Evolutionary conservation across 306 rosid species (phyloP), one percentile per base, ranked within the genome.

Genomic region (Lotus japonicus): DNA sequence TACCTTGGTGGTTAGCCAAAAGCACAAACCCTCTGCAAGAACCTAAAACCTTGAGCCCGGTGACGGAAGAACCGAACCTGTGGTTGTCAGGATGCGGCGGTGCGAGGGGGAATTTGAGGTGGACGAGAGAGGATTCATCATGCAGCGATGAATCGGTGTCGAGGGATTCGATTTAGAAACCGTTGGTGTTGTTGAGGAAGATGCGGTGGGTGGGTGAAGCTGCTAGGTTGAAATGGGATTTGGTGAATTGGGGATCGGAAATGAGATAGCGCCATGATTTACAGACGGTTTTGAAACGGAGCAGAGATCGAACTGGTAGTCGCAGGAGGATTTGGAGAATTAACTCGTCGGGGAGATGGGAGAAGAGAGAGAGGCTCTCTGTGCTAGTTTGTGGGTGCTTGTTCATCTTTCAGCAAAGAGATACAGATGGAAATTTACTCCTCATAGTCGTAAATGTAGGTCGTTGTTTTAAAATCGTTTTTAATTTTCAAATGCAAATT

Each of bases 181-280:
- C 36, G 2, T 5, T 31, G 36, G 36, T 6, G 36, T 31, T 31
- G 42, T 38, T 7, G 42, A 7, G 11, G 18, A n/a, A 56, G 10
- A 11, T 18, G 21, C 35, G 10, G 5, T 16, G 7, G 57, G 57
- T 11, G 36, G 16, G 64, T 42, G 7, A 2, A 3, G 52, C 31
- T 4, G 31, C 39, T 3, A 10, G 23, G 0, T 57, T 23, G 48
- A n/a, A 58, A 66, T 74, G 79, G 0, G 9, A 48, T 21, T 46
- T 57, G 2, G 11, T 23, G 1, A 74, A 74, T 0, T 13, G 11
- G 21, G 73, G 33, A 44, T 35, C 12, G 1, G 73, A 56, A 9
- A 74, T 46, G 5, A 74, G 42, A n/a, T 60, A 55, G 2, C 33
- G 35, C 73, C 60, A 74, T 5, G 33, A 9, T 16, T 74, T 74